phyloP scores from a whole-genome alignment of 768 basidiomycete genomes.

The Amanita pseudoporphyria region DNA sequence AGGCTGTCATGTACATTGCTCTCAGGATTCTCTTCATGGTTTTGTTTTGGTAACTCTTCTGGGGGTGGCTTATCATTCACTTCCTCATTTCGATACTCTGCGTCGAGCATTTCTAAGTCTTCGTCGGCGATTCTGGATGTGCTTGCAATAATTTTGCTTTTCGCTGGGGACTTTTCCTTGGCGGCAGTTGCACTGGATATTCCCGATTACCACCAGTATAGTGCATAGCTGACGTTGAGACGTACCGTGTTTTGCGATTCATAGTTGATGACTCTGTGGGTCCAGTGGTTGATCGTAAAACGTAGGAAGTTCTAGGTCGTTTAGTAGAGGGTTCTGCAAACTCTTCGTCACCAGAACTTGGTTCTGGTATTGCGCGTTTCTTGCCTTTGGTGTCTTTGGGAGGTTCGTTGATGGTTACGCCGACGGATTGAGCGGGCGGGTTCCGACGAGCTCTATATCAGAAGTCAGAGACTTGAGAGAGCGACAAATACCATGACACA shows the following conservation, averaged over 20 bases:
- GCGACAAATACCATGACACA: constrained; percentile 26
- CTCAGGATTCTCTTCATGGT: constrained; percentile 7
- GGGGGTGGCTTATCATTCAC: constrained; percentile 15
- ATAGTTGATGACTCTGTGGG: constrained; percentile 40
- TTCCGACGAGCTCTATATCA: constrained; percentile 48
- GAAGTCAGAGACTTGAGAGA: constrained; percentile 17
- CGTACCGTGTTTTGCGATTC: constrained; percentile 69
- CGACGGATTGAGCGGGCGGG: constrained; percentile 29
- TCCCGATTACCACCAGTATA: constrained; percentile 10
- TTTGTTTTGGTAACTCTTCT: constrained; percentile 20
- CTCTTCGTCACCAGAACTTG: constrained; percentile 57
- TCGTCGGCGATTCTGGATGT: constrained; percentile 60
- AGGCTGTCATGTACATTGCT: constrained; percentile 35
- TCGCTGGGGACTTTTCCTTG: constrained; percentile 52
- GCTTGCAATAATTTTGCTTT: constrained; percentile 50
- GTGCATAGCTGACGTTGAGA: constrained; percentile 7
- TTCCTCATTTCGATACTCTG: constrained; percentile 26
- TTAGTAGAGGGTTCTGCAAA: constrained; percentile 45
- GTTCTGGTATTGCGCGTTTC: constrained; percentile 80
- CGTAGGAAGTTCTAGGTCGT: constrained; percentile 55
- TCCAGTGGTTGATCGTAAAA: constrained; percentile 52
- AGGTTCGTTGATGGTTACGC: constrained; percentile 70
- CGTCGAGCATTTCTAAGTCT: constrained; percentile 71
- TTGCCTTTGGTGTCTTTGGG: constrained; percentile 76
- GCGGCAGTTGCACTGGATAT: constrained; percentile 33